These are phyloP conservation scores for Phialocephala sp. DNA, from an alignment of 2,329 filamentous ascomycete species.

Conservation along the genomic window DNA sequence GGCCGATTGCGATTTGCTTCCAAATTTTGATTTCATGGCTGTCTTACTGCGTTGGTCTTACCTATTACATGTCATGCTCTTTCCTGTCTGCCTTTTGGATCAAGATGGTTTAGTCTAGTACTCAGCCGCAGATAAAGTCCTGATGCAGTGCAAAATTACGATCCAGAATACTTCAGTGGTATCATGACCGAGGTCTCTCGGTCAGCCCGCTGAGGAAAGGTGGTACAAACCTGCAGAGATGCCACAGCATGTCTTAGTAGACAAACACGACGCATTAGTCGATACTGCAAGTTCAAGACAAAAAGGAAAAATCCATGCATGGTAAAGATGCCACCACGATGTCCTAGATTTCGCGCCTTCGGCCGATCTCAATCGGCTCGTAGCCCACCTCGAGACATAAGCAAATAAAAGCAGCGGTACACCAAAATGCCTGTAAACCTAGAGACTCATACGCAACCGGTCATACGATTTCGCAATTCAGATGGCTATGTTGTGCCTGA, in stretches of 20 bases:
- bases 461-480: not conserved
- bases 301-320: not conserved
- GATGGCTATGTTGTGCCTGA: not conserved
- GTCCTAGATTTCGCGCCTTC: not conserved
- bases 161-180: not conserved
- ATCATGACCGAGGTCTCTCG: not conserved
- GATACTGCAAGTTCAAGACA: constrained; percentile 1
- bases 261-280: not conserved
- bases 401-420: not conserved
- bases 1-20: constrained; percentile 20
- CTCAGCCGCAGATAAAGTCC: not conserved
- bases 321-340: not conserved
- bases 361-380: not conserved
- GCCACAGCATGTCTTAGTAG: not conserved
- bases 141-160: not conserved
- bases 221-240: not conserved
- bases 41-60: constrained; percentile 19
- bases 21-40: not conserved
- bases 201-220: not conserved
- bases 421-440: not conserved
- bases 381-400: not conserved
- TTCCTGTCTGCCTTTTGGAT: not conserved
- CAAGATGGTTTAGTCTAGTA: not conserved
- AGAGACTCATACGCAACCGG: not conserved
- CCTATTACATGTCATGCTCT: constrained; percentile 21